Evolutionary conservation across 1,139 yeast species (phyloP).

Genomic region (Blastobotrys raffinosifermentans): DNA sequence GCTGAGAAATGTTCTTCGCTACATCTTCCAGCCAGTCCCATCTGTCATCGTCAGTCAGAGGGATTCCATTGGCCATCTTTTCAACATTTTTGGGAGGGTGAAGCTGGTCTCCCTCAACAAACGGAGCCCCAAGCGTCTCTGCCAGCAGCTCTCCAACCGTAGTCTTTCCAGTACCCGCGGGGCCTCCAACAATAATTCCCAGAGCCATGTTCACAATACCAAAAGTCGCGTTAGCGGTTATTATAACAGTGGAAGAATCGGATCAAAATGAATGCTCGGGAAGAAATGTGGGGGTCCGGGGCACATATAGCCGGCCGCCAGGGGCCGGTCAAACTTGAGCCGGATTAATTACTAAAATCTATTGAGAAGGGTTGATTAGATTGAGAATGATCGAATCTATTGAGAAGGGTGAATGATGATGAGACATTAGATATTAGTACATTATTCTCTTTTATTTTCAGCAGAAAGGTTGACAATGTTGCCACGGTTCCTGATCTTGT

Average conservation of each 20-base stretch:
- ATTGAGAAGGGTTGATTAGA: too few relatives aligned
- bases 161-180: slow-evolving; percentile 91
- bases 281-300: not conserved
- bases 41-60: slow-evolving; percentile 82
- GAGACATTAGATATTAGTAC: too few relatives aligned
- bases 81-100: slow-evolving; percentile 70
- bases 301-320: not conserved
- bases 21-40: slow-evolving; percentile 77
- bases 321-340: not conserved
- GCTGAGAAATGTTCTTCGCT: slow-evolving; percentile 32
- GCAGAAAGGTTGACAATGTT: slow-evolving; percentile 29
- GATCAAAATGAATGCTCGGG: not conserved
- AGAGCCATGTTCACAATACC: slow-evolving; percentile 1
- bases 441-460: slow-evolving; percentile 28
- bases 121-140: slow-evolving; percentile 43
- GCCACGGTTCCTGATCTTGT: slow-evolving; percentile 32
- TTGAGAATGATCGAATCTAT: too few relatives aligned
- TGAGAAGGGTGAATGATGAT: too few relatives aligned
- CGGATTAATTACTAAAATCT: too few relatives aligned
- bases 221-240: not conserved
- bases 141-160: slow-evolving; percentile 62
- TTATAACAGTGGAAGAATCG: not conserved
- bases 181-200: slow-evolving; percentile 65
- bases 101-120: slow-evolving; percentile 77
- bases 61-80: slow-evolving; percentile 76